Base-by-base conservation (phyloP, 257 asterid species). In the Solanum paucissectum region DNA sequence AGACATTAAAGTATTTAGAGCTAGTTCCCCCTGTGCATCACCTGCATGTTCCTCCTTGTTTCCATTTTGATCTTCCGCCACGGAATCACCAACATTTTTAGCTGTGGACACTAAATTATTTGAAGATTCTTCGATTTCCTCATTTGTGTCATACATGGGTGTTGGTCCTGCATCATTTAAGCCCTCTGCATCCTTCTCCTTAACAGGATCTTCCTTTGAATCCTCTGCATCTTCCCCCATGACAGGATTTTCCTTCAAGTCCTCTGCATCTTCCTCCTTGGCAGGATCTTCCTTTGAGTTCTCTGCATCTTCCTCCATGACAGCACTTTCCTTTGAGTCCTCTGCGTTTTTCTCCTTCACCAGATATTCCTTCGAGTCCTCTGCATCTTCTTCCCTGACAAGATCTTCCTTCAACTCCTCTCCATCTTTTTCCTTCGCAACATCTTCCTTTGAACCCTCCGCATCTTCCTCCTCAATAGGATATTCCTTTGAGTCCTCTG, bases 11-110 rank as follows among this genome's bases (percentile, higher is more conserved):
- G 79, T 46, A 85, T 38, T 46, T 64, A 60, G 86, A 77, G 87
- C 73, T 38, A 83, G 75, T 58, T 82, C 87, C 83, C 58, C 89
- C 86, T 84, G 88, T 85, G 79, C 86, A 83, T 81, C 83, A 85
- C 89, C 76, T 42, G 69, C 44, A 12, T 79, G 86, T 74, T 89
- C 86, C 27, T 88, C 90, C 66, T 52, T 42, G 86, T 86, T 88
- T 58, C 73, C 83, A 46, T 85, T 69, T 49, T 72, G 86, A 81
- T 84, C 89, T 90, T 89, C 90, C 77, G 36, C 32, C 60, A 32
- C 58, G 49, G 86, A 77, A 46, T 33, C 90, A 82, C 84, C 88
- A 72, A 44, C 82, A 86, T 73, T 76, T 66, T 85, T 86, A 66
- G 25, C 37, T 64, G 81, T 81, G 85, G 27, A 49, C 37, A 44